These are phyloP conservation scores for Podaxis pistillaris DNA, from an alignment of 768 basidiomycete genomes.

Conservation along the genomic window DNA sequence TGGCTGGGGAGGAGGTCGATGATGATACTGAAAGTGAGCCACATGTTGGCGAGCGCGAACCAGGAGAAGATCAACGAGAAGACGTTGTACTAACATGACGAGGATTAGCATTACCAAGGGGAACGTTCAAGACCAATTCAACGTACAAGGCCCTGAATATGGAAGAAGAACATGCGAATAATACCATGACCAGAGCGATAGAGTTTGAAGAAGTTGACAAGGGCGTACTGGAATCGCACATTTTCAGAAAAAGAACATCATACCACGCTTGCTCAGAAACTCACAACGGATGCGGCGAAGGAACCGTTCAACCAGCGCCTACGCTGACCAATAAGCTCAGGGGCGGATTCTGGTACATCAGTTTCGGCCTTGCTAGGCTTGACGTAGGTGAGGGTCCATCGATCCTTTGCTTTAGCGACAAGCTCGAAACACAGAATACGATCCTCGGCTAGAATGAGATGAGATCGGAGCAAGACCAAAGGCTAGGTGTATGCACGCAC, in stretches of 20 bases:
- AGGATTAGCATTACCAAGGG: not conserved
- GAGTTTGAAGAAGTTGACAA: constrained; percentile 90
- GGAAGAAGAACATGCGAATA: constrained; percentile 95
- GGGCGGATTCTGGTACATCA: constrained; percentile 91
- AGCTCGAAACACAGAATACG: constrained; percentile 98
- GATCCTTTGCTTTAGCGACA: constrained; percentile 83
- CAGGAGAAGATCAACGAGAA: constrained; percentile 86
- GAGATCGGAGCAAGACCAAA: constrained; percentile 1
- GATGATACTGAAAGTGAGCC: constrained; percentile 95
- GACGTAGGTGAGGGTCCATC: constrained; percentile 88
- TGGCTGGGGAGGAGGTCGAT: constrained; percentile 76
- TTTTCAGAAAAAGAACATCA: constrained; percentile 8
- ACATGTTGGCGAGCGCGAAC: constrained; percentile 91
- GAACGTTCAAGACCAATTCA: not conserved
- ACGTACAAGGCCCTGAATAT: constrained; percentile 85
- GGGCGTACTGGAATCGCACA: constrained; percentile 59
- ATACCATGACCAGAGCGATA: constrained; percentile 86
- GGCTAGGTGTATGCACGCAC: constrained; percentile 21
- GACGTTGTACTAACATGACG: constrained; percentile 66
- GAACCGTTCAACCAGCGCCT: constrained; percentile 97
- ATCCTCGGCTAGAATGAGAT: constrained; percentile 64
- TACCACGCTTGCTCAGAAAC: constrained; percentile 25
- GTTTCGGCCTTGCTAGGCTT: constrained; percentile 97
- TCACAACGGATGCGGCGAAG: constrained; percentile 86
- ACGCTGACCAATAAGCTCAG: constrained; percentile 92